These are phyloP conservation scores for Casuarina cunninghamiana DNA, from an alignment of 306 rosid genomes.

Conservation along the genomic window DNA sequence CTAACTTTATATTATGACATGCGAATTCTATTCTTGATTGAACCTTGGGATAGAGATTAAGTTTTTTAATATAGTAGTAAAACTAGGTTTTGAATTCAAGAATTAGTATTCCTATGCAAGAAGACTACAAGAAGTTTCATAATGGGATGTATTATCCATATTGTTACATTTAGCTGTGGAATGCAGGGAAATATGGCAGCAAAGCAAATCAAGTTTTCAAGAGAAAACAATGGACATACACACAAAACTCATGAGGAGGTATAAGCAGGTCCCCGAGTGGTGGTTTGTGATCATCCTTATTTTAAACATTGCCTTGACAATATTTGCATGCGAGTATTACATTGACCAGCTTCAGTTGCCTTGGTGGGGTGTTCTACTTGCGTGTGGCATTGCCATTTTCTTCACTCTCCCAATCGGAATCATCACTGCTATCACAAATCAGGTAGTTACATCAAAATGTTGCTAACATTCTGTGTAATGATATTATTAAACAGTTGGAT, in stretches of 20 bases:
- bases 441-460: slow-evolving; percentile 34
- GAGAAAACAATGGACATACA: slow-evolving; percentile 67
- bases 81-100: too few relatives aligned
- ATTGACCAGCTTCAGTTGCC: slow-evolving; percentile 82
- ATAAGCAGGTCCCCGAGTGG: slow-evolving; percentile 84
- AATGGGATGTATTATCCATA: too few relatives aligned
- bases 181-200: slow-evolving; percentile 86
- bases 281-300: slow-evolving; percentile 77
- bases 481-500: too few relatives aligned
- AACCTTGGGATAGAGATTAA: too few relatives aligned
- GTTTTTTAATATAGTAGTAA: too few relatives aligned
- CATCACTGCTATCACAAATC: slow-evolving; percentile 88
- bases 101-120: too few relatives aligned
- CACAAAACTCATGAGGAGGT: slow-evolving; percentile 70
- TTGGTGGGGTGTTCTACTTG: slow-evolving; percentile 97
- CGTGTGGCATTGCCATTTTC: slow-evolving; percentile 71
- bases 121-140: too few relatives aligned
- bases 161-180: background rate
- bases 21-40: background rate
- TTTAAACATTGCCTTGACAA: slow-evolving; percentile 49
- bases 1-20: background rate
- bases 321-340: slow-evolving; percentile 70
- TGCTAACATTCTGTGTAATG: too few relatives aligned
- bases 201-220: slow-evolving; percentile 63
- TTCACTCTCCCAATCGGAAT: slow-evolving; percentile 96